A percentile compares a stretch with the other conserved stretches of the same genome.
Conservation (phyloP, 1,284 basidiomycete genomes). For the Ustilago nuda region DNA sequence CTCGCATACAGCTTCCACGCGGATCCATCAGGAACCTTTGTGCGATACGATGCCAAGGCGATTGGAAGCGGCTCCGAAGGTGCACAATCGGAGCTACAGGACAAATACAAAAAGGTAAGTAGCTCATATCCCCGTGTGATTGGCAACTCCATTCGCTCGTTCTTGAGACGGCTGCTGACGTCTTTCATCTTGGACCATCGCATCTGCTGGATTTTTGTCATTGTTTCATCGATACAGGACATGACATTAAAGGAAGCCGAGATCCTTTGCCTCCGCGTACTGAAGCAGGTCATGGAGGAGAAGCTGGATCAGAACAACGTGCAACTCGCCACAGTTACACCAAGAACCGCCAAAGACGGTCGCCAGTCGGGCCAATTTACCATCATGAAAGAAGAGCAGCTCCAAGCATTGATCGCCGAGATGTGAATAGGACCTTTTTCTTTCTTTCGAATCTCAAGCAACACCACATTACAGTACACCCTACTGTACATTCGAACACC, state of each 20-base stretch:
- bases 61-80: conserved; percentile 98
- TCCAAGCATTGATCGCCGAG: conserved; percentile 64
- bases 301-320: conserved; percentile 98
- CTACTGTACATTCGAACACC: too few relatives aligned
- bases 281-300: conserved; percentile 99
- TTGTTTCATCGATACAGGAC: conserved; percentile 74
- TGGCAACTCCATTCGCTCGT: neutral
- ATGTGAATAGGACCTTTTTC: conserved; percentile 48
- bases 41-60: conserved; percentile 96
- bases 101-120: conserved; percentile 92
- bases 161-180: neutral
- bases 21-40: conserved; percentile 98
- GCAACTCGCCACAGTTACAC: conserved; percentile 79
- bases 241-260: conserved; percentile 93
- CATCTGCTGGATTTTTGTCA: neutral
- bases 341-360: conserved; percentile 60
- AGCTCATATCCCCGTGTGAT: neutral
- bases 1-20: conserved; percentile 75
- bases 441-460: conserved; percentile 2
- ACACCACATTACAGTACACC: neutral
- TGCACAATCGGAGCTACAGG: conserved; percentile 95
- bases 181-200: neutral
- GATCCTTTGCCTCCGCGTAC: conserved; percentile 83
- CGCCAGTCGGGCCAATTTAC: conserved; percentile 63
- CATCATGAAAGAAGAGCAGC: conserved; percentile 63